Base-by-base conservation (phyloP, 495 filamentous ascomycete species). In the Talaromyces trachyspermus region DNA sequence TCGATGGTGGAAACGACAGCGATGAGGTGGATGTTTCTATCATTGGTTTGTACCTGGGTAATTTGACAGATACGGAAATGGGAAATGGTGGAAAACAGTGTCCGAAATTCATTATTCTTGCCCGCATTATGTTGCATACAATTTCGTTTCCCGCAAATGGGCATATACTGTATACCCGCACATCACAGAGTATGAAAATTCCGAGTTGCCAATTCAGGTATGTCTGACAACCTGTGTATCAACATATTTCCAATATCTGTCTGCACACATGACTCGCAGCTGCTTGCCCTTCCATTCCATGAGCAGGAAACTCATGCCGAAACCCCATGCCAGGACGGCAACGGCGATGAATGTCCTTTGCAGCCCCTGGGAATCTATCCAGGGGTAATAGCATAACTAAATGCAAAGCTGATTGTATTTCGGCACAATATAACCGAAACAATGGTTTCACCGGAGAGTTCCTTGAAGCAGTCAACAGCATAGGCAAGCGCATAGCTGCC, bases 391-490 rank as follows among this genome's bases (percentile, higher is more conserved):
- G 44, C 44, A 46, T 46, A 46, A 20, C 37, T 46, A 22, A 46
- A 46, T 23, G 32, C 44, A 37, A 46, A 46, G 38, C 63, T 65
- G 66, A 79, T 79, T 8, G 70, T 76, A 50, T 80, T 80, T 1
- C 78, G 69, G 33, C 79, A 65, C 2, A 81, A 45, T 22, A 80
- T 81, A 7, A 78, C 73, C 14, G 75, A 72, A 9, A 77, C 72
- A 38, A 79, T 65, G 0, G 70, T 65, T 49, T 79, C 75, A 12
- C 77, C 74, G 14, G 68, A 65, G 5, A 79, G 51, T 27, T 78
- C 76, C 42, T 51, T 61, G 17, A 63, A 64, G 29, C 59, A 66
- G 37, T 68, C 65, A 58, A 68, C 64, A 1, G 63, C 65, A 57
- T 66, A 68, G 8, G 61, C 61, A 3, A 63, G 64, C n/a, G 63